These are phyloP conservation scores for Lachnellula willkommii DNA, from an alignment of 2,329 filamentous ascomycete genomes.

Conservation along the genomic window DNA sequence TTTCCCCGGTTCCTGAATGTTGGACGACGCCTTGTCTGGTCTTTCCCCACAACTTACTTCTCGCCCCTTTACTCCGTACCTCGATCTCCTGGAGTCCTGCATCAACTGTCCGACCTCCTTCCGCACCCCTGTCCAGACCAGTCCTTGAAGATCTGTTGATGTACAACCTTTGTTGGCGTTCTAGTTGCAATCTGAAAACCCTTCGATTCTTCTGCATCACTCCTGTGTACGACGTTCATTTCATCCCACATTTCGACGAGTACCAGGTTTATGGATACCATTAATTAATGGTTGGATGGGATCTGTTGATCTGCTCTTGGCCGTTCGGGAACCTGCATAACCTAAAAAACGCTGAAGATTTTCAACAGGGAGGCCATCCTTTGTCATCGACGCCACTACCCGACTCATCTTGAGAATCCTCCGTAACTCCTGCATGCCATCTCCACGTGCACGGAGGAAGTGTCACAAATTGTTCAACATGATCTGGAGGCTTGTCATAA, in stretches of 20 bases:
- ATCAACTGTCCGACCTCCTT: conserved; percentile 2
- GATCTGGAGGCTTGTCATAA: conserved; percentile 3
- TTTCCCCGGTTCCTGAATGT: conserved; percentile 5
- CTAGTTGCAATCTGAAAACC: not conserved
- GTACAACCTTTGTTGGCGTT: not conserved
- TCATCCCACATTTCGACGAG: conserved; percentile 4
- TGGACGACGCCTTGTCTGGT: not conserved
- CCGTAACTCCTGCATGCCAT: conserved; percentile 10
- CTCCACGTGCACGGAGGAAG: conserved; percentile 15
- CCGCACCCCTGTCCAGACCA: not conserved
- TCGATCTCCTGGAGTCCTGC: not conserved
- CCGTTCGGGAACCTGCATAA: conserved; percentile 13
- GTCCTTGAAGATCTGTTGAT: not conserved
- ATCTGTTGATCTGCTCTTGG: not conserved
- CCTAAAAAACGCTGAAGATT: conserved; percentile 5
- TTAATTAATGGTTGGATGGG: not conserved
- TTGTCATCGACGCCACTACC: conserved; percentile 14
- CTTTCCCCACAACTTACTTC: not conserved
- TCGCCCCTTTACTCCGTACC: not conserved
- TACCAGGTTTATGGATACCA: conserved; percentile 18
- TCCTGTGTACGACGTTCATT: conserved; percentile 1
- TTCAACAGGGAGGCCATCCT: conserved; percentile 9
- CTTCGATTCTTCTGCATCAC: not conserved
- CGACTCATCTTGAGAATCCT: conserved; percentile 13
- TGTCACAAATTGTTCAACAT: conserved; percentile 1